Conservation (phyloP, 2,329 filamentous ascomycete species). For the Grosmannia serpens region DNA sequence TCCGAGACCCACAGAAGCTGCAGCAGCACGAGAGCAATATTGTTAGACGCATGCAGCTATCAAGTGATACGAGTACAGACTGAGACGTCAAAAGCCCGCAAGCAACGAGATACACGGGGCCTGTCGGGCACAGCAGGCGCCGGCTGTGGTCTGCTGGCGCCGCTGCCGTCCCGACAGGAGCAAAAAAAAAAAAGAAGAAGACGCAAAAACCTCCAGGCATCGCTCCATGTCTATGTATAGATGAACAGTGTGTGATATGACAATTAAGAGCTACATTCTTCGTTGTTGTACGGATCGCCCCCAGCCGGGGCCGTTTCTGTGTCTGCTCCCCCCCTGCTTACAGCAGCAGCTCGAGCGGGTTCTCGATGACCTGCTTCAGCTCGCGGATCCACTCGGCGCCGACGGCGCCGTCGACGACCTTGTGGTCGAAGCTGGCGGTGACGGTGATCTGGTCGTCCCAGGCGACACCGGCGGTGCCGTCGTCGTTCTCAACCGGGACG, state of each 20-base stretch:
- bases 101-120: no score
- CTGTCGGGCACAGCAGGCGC: background rate
- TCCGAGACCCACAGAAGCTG: no score
- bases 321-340: slow-evolving; percentile 33
- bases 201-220: no score
- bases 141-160: no score
- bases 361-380: slow-evolving; percentile 96
- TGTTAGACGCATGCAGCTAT: no score
- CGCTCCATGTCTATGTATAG: background rate
- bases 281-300: background rate
- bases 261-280: background rate
- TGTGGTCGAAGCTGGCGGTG: slow-evolving; percentile 96
- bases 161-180: no score
- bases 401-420: slow-evolving; percentile 92
- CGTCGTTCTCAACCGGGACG: slow-evolving; percentile 72
- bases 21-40: no score
- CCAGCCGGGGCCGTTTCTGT: no score
- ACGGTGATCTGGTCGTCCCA: slow-evolving; percentile 98
- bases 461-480: slow-evolving; percentile 61
- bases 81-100: no score
- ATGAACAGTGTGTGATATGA: background rate
- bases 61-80: no score
- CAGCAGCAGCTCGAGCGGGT: slow-evolving; percentile 87
- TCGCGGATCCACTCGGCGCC: slow-evolving; percentile 95
- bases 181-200: background rate